Percentiles rank a stretch among this genome's conserved stretches.
These are phyloP conservation scores for Helianthus tuberosus DNA, from an alignment of 129 eudicot genomes.

Conservation along the genomic window DNA sequence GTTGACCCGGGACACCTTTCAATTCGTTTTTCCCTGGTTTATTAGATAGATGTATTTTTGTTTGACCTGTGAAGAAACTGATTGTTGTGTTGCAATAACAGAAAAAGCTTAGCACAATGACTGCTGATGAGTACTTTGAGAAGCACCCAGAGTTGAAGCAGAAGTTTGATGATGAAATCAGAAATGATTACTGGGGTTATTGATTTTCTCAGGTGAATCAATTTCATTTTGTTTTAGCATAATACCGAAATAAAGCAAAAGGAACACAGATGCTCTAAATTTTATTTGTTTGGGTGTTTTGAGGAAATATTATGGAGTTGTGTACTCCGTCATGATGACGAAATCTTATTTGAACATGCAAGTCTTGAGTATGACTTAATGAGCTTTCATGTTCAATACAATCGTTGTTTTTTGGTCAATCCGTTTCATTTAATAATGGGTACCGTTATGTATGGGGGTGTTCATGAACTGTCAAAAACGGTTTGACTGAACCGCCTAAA, in stretches of 20 bases:
- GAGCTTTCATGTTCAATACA: constrained; percentile 33
- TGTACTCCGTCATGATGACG: constrained; percentile 24
- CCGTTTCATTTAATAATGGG: too few species aligned
- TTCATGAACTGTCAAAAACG: too few species aligned
- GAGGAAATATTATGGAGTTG: constrained; percentile 26
- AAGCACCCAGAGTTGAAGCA: constrained; percentile 94
- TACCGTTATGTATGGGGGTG: too few species aligned
- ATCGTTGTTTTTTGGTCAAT: constrained; percentile 1
- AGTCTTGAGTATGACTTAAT: constrained; percentile 10
- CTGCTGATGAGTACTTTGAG: constrained; percentile 96
- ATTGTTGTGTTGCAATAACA: constrained; percentile 25
- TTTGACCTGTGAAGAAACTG: neutral
- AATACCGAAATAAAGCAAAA: constrained; percentile 41
- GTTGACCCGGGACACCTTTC: neutral
- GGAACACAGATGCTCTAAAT: constrained; percentile 19
- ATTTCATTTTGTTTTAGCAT: constrained; percentile 34
- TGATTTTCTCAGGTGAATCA: constrained; percentile 33
- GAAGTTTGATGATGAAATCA: constrained; percentile 95
- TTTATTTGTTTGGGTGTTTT: constrained; percentile 19
- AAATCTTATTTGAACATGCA: constrained; percentile 10
- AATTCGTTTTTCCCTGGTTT: neutral
- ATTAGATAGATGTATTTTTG: neutral
- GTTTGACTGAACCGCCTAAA: too few species aligned
- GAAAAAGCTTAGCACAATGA: constrained; percentile 91
- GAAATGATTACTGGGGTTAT: constrained; percentile 96